A percentile compares a stretch with the other conserved stretches of the same genome.
These are phyloP conservation scores for Salvia rosmarinus DNA, from an alignment of 257 asterid species.

Conservation along the genomic window DNA sequence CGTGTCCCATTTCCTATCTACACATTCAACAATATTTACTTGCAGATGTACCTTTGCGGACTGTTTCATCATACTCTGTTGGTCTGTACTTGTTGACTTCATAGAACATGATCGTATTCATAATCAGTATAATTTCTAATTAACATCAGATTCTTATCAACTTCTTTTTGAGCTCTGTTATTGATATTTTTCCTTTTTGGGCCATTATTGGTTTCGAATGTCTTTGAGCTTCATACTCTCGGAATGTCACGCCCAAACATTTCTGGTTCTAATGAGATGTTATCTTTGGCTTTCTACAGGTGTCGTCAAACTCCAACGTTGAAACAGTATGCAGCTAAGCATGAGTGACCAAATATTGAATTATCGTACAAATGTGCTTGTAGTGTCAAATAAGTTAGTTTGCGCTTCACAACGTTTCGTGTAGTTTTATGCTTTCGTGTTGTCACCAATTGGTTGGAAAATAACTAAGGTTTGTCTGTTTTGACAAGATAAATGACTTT, in stretches of 20 bases:
- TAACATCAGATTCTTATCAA: neutral
- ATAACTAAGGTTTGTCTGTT: neutral
- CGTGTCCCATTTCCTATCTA: neutral
- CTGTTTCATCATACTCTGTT: neutral
- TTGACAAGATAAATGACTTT: neutral
- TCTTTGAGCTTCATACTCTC: neutral
- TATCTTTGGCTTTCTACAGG: slow-evolving; percentile 37
- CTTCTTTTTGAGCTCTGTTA: neutral
- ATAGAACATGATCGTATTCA: neutral
- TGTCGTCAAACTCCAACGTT: slow-evolving; percentile 35
- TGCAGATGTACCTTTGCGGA: neutral
- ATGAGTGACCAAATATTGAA: neutral
- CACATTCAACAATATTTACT: neutral
- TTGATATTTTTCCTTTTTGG: neutral
- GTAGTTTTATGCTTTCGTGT: slow-evolving; percentile 19
- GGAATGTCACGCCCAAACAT: neutral
- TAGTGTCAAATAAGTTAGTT: slow-evolving; percentile 18
- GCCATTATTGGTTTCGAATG: neutral
- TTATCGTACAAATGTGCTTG: slow-evolving; percentile 7
- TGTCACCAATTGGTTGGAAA: neutral
- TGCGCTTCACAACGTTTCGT: neutral
- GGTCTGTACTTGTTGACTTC: neutral
- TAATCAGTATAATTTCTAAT: neutral
- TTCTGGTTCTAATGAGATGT: neutral
- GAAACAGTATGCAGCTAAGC: slow-evolving; percentile 32